These are phyloP conservation scores for Eleusine coracana DNA, from an alignment of 176 grass and related monocot genomes.

Conservation along the genomic window DNA sequence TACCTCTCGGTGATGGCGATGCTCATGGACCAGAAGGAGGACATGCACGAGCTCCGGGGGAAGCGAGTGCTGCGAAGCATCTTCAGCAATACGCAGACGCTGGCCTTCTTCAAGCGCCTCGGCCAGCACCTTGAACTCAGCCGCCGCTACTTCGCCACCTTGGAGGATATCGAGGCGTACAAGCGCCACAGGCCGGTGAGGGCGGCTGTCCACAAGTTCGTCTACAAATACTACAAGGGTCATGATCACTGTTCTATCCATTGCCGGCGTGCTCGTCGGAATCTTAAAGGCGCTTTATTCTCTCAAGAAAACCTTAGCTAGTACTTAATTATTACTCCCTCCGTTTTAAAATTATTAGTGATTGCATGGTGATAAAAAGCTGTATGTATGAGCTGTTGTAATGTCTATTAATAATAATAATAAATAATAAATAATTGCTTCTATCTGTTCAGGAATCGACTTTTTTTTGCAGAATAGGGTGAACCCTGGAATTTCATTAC, in stretches of 20 bases:
- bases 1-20: not conserved
- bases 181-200: not conserved
- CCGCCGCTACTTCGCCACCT: fast-evolving
- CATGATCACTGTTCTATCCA: not conserved
- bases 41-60: not conserved
- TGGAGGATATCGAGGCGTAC: not conserved
- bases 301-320: too few species aligned
- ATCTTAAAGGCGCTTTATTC: not conserved
- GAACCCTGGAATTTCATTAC: too few species aligned
- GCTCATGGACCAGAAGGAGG: constrained; percentile 27
- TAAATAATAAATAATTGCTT: too few species aligned
- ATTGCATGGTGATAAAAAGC: too few species aligned
- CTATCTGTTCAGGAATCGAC: too few species aligned
- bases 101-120: not conserved
- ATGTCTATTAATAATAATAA: too few species aligned
- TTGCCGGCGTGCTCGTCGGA: not conserved
- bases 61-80: not conserved
- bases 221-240: not conserved
- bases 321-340: too few species aligned
- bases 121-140: not conserved
- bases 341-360: too few species aligned
- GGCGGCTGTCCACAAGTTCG: not conserved
- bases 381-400: too few species aligned
- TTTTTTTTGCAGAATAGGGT: too few species aligned
- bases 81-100: not conserved